Percentiles rank a stretch among this genome's conserved stretches.
Conservation (phyloP, 331 rosid species). For the Cydonia oblonga region DNA sequence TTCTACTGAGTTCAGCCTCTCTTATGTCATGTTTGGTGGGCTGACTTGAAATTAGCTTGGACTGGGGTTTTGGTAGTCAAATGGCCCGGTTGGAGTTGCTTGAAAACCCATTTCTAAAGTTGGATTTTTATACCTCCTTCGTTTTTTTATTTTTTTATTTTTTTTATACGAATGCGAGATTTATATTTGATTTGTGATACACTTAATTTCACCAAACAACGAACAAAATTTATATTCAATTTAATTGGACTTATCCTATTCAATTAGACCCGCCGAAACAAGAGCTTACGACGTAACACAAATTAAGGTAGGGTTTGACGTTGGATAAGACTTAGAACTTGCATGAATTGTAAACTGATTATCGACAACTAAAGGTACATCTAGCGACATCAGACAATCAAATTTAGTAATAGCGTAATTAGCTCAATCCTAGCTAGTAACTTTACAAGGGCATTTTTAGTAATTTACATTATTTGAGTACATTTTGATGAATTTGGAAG, state of each 20-base stretch:
- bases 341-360: no score
- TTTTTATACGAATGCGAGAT: neutral
- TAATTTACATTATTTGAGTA: no score
- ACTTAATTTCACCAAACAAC: no score
- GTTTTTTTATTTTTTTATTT: no score
- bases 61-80: neutral
- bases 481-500: no score
- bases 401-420: no score
- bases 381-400: no score
- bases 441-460: no score
- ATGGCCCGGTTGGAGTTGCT: neutral
- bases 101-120: neutral
- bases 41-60: neutral
- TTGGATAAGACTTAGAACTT: neutral
- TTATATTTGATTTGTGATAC: no score
- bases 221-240: neutral
- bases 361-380: neutral
- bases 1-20: neutral
- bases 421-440: no score
- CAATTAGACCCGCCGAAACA: neutral
- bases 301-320: neutral
- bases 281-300: no score
- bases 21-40: neutral
- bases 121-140: neutral
- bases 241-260: neutral